phyloP scores from a whole-genome alignment of 177 flowering plant species.

The Telopea speciosissima region DNA sequence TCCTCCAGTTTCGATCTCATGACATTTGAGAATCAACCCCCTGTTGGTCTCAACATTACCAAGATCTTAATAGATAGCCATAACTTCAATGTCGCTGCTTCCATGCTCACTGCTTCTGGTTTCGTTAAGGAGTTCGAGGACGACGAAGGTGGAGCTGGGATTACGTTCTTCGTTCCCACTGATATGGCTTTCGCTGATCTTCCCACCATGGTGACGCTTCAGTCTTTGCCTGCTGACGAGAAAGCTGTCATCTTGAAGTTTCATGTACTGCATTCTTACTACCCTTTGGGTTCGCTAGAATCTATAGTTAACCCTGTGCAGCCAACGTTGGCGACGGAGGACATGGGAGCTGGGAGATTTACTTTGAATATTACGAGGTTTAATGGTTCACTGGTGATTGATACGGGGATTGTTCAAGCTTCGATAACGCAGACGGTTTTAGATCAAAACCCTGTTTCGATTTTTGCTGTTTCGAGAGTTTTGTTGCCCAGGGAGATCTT shows the following conservation, averaged over 20 bases:
- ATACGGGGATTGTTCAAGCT: slow-evolving; percentile 64
- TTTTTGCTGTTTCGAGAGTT: slow-evolving; percentile 73
- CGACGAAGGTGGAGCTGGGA: slow-evolving; percentile 85
- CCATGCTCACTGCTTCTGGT: slow-evolving; percentile 79
- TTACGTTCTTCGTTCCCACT: slow-evolving; percentile 55
- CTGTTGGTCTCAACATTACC: slow-evolving; percentile 63
- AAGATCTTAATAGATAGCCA: slow-evolving; percentile 52
- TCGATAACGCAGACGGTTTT: slow-evolving; percentile 71
- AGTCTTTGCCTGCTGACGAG: no score
- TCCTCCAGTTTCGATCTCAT: slow-evolving; percentile 51
- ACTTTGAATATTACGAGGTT: slow-evolving; percentile 66
- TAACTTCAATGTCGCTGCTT: slow-evolving; percentile 36
- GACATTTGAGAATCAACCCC: slow-evolving; percentile 61
- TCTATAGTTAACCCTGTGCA: no score
- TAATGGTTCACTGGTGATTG: slow-evolving; percentile 69
- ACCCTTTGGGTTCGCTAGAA: no score
- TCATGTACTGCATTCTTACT: no score
- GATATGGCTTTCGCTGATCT: slow-evolving; percentile 58
- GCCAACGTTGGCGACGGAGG: slow-evolving; percentile 90
- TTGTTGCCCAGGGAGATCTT: slow-evolving; percentile 70
- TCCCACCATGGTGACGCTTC: slow-evolving; percentile 39
- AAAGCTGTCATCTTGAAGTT: no score
- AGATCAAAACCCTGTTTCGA: slow-evolving; percentile 81
- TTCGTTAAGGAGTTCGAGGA: slow-evolving; percentile 64
- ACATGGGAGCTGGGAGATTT: slow-evolving; percentile 60